Evolutionary conservation across 2,329 filamentous ascomycete genomes (phyloP).

Genomic region (Phaeosphaeria sp.): DNA sequence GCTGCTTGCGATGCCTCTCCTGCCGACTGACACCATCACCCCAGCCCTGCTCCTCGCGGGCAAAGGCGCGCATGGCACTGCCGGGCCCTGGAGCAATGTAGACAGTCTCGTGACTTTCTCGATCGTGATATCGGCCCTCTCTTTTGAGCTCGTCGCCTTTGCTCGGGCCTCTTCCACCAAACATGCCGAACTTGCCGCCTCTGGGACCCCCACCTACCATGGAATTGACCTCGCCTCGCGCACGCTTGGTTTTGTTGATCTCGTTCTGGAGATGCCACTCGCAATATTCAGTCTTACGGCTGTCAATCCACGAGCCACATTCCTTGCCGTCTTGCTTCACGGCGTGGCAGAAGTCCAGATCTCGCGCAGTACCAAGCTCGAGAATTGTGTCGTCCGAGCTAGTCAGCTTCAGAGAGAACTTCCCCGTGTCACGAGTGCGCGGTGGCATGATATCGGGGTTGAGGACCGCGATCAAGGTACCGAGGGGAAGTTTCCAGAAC

Average conservation of each 20-base stretch:
- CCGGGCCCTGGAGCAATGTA: conserved; percentile 51
- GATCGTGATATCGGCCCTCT: conserved; percentile 60
- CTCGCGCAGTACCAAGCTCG: conserved; percentile 83
- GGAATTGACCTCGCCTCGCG: conserved; percentile 80
- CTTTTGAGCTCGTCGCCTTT: conserved; percentile 37
- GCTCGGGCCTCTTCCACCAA: conserved; percentile 31
- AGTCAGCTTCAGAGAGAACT: conserved; percentile 84
- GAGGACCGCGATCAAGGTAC: conserved; percentile 90
- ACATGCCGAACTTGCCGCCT: conserved; percentile 41
- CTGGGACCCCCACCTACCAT: conserved; percentile 57
- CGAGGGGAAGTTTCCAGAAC: conserved; percentile 92
- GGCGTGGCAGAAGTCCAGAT: conserved; percentile 87
- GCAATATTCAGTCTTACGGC: conserved; percentile 86
- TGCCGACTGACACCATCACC: conserved; percentile 63
- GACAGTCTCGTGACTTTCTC: conserved; percentile 60
- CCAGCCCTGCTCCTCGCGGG: conserved; percentile 61
- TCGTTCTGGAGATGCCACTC: conserved; percentile 90
- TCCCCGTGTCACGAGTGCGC: conserved; percentile 77
- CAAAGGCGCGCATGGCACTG: conserved; percentile 69
- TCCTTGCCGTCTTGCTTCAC: conserved; percentile 82
- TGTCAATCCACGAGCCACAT: conserved; percentile 87
- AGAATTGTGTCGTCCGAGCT: conserved; percentile 88
- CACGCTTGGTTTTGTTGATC: conserved; percentile 71
- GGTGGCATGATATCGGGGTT: conserved; percentile 94
- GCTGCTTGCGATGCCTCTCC: conserved; percentile 69